phyloP scores from a whole-genome alignment of 768 basidiomycete genomes.

The Lentinula guzmanii region DNA sequence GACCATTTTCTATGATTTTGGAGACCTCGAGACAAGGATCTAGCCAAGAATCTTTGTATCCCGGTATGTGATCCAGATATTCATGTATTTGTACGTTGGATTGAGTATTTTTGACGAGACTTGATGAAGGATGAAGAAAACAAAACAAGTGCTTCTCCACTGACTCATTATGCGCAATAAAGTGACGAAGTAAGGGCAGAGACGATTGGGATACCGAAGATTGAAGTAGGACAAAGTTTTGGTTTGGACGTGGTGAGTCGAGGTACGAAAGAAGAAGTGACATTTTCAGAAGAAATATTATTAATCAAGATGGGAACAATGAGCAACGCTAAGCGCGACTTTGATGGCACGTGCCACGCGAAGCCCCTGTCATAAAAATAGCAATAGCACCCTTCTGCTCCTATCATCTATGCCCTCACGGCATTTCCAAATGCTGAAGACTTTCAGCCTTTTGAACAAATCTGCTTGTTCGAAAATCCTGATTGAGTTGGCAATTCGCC shows the following conservation, averaged over 20 bases:
- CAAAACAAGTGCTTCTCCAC: conserved; percentile 39
- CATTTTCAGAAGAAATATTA: conserved; percentile 10
- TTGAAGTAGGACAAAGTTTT: conserved; percentile 50
- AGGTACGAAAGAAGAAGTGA: conserved; percentile 12
- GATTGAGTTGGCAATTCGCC: neutral
- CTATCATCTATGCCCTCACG: too few species aligned
- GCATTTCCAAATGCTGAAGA: neutral
- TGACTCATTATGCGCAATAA: conserved; percentile 20
- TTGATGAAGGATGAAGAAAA: conserved; percentile 47
- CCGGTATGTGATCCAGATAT: conserved; percentile 44
- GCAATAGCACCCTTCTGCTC: too few species aligned
- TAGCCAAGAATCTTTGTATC: conserved; percentile 34
- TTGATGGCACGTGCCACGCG: too few species aligned
- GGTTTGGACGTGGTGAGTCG: conserved; percentile 11
- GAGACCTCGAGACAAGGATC: conserved; percentile 33
- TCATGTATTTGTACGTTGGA: conserved; percentile 39
- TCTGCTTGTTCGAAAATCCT: neutral
- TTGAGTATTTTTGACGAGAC: conserved; percentile 25
- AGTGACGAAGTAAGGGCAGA: conserved; percentile 46
- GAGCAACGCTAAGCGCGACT: too few species aligned
- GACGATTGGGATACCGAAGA: conserved; percentile 55
- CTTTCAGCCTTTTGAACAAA: neutral
- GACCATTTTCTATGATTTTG: conserved; percentile 34
- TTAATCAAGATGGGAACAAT: too few species aligned
- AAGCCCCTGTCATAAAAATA: too few species aligned